Evolutionary conservation across 345 rosid species (phyloP).

Genomic region (Hibiscus mutabilis): DNA sequence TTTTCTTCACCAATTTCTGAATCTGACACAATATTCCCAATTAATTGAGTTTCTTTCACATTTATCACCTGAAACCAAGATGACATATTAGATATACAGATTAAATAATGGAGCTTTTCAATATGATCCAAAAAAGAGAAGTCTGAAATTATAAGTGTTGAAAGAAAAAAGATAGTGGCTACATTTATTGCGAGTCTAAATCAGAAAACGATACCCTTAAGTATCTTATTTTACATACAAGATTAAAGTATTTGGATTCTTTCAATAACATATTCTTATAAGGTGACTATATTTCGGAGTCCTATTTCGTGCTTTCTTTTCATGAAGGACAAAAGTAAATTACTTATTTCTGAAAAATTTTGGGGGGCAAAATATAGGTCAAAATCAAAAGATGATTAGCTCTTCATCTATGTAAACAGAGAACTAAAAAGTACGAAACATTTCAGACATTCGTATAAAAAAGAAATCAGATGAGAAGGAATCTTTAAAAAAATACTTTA

Average conservation of each 20-base stretch:
- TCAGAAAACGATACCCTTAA: not conserved
- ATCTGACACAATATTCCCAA: constrained; percentile 58
- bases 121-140: not conserved
- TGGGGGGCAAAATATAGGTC: not conserved
- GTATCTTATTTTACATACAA: too few relatives aligned
- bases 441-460: not conserved
- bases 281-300: too few relatives aligned
- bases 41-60: constrained; percentile 63
- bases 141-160: not conserved
- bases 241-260: too few relatives aligned
- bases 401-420: not conserved
- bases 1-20: constrained; percentile 36
- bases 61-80: constrained; percentile 67
- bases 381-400: not conserved
- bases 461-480: not conserved
- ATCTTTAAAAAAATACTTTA: not conserved
- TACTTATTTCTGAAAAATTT: not conserved
- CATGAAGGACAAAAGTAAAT: not conserved
- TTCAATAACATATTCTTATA: too few relatives aligned
- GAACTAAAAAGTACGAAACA: not conserved
- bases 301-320: too few relatives aligned
- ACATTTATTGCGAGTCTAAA: not conserved
- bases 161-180: not conserved
- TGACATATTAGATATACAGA: not conserved
- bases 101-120: not conserved